Conservation (phyloP, 2,329 filamentous ascomycete species). For the Zasmidium citrigriseum region DNA sequence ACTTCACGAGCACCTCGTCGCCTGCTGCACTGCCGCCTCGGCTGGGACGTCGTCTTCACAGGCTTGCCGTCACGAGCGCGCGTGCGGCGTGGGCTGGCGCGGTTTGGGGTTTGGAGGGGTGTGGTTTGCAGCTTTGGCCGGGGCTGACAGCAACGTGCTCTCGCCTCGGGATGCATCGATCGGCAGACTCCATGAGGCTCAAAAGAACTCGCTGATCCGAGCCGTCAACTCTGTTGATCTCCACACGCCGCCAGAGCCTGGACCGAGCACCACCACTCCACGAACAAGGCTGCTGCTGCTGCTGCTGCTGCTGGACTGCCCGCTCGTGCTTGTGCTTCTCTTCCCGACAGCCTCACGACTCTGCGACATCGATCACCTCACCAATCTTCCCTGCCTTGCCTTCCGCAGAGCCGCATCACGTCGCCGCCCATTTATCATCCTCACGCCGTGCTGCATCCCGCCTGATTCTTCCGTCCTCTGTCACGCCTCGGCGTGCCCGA, state of each 20-base stretch:
- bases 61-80: background rate
- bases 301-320: background rate
- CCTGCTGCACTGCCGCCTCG: background rate
- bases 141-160: background rate
- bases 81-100: background rate
- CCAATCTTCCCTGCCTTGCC: background rate
- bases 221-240: background rate
- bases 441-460: background rate
- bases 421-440: background rate
- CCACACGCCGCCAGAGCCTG: background rate
- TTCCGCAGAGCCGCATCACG: background rate
- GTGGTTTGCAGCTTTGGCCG: background rate
- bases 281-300: background rate
- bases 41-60: too few relatives aligned
- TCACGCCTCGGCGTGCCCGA: conserved; percentile 8
- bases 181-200: background rate
- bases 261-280: background rate
- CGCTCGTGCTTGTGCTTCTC: background rate
- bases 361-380: background rate
- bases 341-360: background rate
- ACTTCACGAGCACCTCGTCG: too few relatives aligned
- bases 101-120: background rate
- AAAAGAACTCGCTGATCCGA: background rate
- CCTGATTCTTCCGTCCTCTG: background rate
- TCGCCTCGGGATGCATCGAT: background rate